Evolutionary conservation across 371 early-diverging fungal species (phyloP), one percentile per base, ranked within the genome.

Genomic region (Apophysomyces sp.): DNA sequence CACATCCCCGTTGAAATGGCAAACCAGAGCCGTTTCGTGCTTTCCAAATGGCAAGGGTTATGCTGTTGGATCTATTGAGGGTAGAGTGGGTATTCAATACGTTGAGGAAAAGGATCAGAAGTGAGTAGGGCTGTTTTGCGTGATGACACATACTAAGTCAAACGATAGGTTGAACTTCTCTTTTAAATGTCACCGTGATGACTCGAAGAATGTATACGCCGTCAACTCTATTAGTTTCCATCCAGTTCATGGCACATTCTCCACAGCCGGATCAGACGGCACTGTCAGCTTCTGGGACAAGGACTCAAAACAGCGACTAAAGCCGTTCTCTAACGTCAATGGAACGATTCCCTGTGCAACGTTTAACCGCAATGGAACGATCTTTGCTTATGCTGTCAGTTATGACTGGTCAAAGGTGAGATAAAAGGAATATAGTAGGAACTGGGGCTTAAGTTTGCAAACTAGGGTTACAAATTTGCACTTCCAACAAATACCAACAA

Each of bases 391-490:
- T 73, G 95, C 96, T 1, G 76, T 87, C 13, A 90, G 95, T 36
- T 97, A 99, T 74, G 99, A 99, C 74, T 99, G 99, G 99, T 82
- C 87, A 63, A 96, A 95, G 84, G 99, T 76, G 72, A 51, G 13
- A 2, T 26, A 56, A 21, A 8, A 13, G n/a, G 0, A 7, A 32
- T 26, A 13, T 12, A 4, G 15, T 34, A 28, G 49, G 18, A 40
- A 44, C 11, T 18, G 12, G 4, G n/a, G 26, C 26, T 37, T 24
- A 27, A 44, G 9, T 11, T 4, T 44, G 6, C 21, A 7, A 21
- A n/a, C 0, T 66, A 83, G 80, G 84, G 89, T 15, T 83, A 85
- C 69, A 80, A 82, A 67, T 71, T 74, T 60, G 76, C 81, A 57
- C 59, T 69, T 37, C 67, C 78, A 59, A 68, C 71, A 36, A 77